Percentiles rank a stretch among this genome's conserved stretches.
Evolutionary conservation across 495 filamentous ascomycete genomes (phyloP).

Genomic region (Penicillium salamii): DNA sequence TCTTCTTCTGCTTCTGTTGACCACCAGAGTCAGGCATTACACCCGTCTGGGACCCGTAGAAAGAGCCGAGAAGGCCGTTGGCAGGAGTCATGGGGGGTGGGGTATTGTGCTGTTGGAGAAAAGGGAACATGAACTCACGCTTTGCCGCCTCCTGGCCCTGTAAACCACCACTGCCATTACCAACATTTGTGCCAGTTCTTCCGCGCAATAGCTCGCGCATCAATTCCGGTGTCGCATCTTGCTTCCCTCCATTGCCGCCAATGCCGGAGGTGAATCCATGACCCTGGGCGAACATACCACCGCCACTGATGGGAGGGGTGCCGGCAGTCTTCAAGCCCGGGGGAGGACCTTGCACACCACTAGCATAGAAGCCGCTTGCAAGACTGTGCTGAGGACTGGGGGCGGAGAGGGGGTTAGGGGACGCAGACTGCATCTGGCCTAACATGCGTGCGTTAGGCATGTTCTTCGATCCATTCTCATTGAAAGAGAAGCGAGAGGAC

Average conservation of each 20-base stretch:
- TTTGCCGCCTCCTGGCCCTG: constrained; percentile 78
- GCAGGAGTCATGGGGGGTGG: constrained; percentile 86
- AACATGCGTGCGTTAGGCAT: constrained; percentile 79
- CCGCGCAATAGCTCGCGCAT: constrained; percentile 74
- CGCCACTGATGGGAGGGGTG: constrained; percentile 78
- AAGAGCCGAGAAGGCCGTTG: constrained; percentile 82
- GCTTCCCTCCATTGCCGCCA: constrained; percentile 60
- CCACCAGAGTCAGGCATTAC: constrained; percentile 73
- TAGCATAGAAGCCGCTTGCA: constrained; percentile 47
- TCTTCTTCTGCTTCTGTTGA: constrained; percentile 95
- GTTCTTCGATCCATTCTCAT: constrained; percentile 77
- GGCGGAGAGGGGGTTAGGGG: constrained; percentile 57
- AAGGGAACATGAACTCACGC: constrained; percentile 92
- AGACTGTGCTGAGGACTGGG: constrained; percentile 48
- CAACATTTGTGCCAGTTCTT: constrained; percentile 54
- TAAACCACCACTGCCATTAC: constrained; percentile 54
- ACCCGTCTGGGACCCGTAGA: constrained; percentile 83
- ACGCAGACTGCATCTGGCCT: constrained; percentile 80
- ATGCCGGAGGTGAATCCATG: constrained; percentile 73
- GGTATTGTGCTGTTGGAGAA: constrained; percentile 78
- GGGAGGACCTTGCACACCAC: constrained; percentile 81
- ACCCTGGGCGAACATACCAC: constrained; percentile 73
- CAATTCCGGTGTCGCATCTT: constrained; percentile 73
- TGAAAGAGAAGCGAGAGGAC: constrained; percentile 86
- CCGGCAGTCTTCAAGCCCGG: constrained; percentile 93